Evolutionary conservation across 1,284 basidiomycete species (phyloP).

Genomic region (Sanghuangporus sanghuang): DNA sequence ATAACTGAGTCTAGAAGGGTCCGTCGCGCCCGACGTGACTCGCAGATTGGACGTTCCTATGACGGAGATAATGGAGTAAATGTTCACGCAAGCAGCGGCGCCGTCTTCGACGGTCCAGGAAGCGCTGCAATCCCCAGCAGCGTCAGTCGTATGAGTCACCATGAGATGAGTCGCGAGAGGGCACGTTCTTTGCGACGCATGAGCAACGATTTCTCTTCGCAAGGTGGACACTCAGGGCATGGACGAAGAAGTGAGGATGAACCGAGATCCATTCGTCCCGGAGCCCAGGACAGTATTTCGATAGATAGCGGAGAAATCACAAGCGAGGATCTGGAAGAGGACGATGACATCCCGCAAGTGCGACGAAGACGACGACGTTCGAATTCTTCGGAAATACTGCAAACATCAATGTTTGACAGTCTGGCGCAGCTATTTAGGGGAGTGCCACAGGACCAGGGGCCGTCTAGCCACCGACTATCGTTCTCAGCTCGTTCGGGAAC

Average conservation of each 20-base stretch:
- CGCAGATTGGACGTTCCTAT: constrained; percentile 52
- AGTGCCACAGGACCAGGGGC: constrained; percentile 30
- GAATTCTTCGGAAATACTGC: constrained; percentile 20
- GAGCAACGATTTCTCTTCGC: constrained; percentile 43
- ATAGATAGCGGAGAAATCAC: constrained; percentile 14
- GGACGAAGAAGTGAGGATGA: constrained; percentile 25
- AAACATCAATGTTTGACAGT: constrained; percentile 58
- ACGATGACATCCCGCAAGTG: constrained; percentile 12
- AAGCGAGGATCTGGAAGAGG: constrained; percentile 23
- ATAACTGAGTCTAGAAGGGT: constrained; percentile 31
- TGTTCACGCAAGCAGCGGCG: constrained; percentile 33
- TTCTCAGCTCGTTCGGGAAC: constrained; percentile 51
- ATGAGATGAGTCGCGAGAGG: constrained; percentile 36
- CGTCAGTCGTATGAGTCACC: constrained; percentile 68
- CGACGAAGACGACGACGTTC: constrained; percentile 12
- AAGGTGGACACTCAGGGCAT: constrained; percentile 24
- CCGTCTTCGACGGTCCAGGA: constrained; percentile 75
- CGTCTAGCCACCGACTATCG: constrained; percentile 44
- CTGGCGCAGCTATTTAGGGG: constrained; percentile 62
- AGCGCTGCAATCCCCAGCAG: constrained; percentile 69
- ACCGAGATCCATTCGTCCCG: constrained; percentile 10
- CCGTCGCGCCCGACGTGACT: constrained; percentile 54
- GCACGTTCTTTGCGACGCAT: constrained; percentile 29
- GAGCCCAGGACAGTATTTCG: not conserved
- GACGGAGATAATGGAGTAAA: constrained; percentile 39